Evolutionary conservation across 1,284 basidiomycete genomes (phyloP), one percentile per base, ranked within the genome.

Genomic region (Ceratobasidium sp.): DNA sequence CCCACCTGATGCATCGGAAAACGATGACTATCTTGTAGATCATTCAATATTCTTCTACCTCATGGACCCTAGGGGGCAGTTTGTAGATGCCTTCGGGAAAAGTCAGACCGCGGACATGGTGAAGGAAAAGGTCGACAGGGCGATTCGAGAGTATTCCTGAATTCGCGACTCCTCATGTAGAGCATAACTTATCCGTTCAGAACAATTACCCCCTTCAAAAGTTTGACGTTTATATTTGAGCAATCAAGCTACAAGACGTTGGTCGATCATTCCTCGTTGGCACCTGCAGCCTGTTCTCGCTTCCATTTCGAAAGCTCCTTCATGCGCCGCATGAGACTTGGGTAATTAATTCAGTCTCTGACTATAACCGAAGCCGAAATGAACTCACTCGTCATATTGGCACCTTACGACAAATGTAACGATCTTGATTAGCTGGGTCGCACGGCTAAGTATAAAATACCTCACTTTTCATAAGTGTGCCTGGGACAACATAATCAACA

Each of bases 41-140:
- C 96, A 98, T 82, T 91, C 91, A 64, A 98, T 98, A 80, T 98
- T 96, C 81, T 95, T 99, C 80, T 99, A 99, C 82, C 87, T 99
- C 43, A 98, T 99, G 96, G 96, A 98, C 80, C 97, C 98, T 0
- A 83, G 90, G 8, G 97, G 97, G 21, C 87, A 92, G 79, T 99
- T 98, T 78, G 95, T 98, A 1, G 96, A 99, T 78, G 97, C 98
- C 2, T 98, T 98, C 80, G 98, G 97, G 13, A 95, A 98, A 83
- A 87, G 86, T 67, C 90, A 87, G 67, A 87, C 87, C 0, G 85
- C 88, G 4, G 87, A 91, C 44, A 92, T 95, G 44, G 91, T 97
- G 16, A 79, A 81, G 9, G 77, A 76, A 30, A 88, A 87, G 80
- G 83, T 86, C 1, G 80, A 82, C 66, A 82, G 82, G 55, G 86